Evolutionary conservation across 805 yeast species (phyloP), one percentile per base, ranked within the genome.

Genomic region (Millerozyma acaciae): DNA sequence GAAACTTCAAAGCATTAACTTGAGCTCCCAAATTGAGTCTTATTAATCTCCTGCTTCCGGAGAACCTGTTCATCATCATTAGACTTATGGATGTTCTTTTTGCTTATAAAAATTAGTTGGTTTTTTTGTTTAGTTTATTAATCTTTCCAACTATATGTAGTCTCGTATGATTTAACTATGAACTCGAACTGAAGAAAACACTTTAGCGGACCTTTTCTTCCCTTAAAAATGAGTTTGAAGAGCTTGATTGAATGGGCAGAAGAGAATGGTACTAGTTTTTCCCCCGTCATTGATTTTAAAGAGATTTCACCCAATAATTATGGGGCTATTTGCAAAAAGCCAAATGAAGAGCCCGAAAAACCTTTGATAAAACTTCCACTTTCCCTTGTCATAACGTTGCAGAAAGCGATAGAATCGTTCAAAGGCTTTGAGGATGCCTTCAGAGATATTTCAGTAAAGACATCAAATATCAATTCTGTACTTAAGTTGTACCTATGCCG

Each of bases 401-500:
- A 48, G 13, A 47, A 44, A 21, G 63, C 67, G 7, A 39, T 52
- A 9, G 42, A 43, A 15, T 38, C 43, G 3, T 52, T 60, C 27
- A 39, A 40, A 13, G 33, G 33, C 6, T 42, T 17, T 20, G 35
- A 21, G 4, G 15, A 16, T 5, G 30, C n/a, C n/a, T n/a, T n/a
- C n/a, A n/a, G n/a, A n/a, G n/a, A n/a, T n/a, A n/a, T n/a, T n/a
- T n/a, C n/a, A n/a, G n/a, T n/a, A n/a, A n/a, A n/a, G n/a, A n/a
- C n/a, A n/a, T n/a, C n/a, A n/a, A n/a, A n/a, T n/a, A 39, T 48
- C 16, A 66, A 66, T 36, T 36, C 58, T 3, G 35, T 62, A n/a
- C 42, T 61, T 25, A 66, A 66, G 44, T 38, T 66, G 20, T 63
- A 38, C 33, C 51, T 66, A 47, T 53, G 62, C 25, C 39, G 53